A percentile compares a stretch with the other conserved stretches of the same genome.
Evolutionary conservation across 129 eudicot species (phyloP).

Genomic region (Centaurea solstitialis): DNA sequence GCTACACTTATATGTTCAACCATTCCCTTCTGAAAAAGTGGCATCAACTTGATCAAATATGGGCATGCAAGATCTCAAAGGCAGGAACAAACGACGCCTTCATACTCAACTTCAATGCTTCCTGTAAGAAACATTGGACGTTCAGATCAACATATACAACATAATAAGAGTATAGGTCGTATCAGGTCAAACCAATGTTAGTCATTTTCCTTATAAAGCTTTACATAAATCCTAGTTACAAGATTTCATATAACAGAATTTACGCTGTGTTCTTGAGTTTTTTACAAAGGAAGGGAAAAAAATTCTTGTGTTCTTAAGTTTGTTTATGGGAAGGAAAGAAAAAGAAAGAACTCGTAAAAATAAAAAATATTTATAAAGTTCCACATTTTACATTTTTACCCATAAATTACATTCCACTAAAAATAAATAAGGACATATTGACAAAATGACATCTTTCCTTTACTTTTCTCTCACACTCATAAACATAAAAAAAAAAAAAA

Average conservation of each 20-base stretch:
- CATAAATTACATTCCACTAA: no score
- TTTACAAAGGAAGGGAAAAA: no score
- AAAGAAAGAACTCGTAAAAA: no score
- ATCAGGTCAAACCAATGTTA: background rate
- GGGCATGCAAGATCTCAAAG: slow-evolving; percentile 87
- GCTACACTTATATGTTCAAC: slow-evolving; percentile 63
- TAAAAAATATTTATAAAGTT: no score
- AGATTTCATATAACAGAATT: background rate
- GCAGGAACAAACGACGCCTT: slow-evolving; percentile 87
- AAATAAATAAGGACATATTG: no score
- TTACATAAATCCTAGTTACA: background rate
- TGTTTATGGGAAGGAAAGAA: no score
- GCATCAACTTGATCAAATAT: slow-evolving; percentile 95
- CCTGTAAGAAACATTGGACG: slow-evolving; percentile 52
- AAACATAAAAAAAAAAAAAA: background rate
- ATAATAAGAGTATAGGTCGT: background rate
- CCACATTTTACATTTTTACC: no score
- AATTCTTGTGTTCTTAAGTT: no score
- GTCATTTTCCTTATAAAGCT: background rate
- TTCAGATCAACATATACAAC: background rate
- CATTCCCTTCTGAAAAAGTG: slow-evolving; percentile 92
- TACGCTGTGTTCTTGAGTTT: no score
- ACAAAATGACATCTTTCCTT: no score
- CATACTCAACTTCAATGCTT: slow-evolving; percentile 68
- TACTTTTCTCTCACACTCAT: no score